Conservation (phyloP, 306 rosid species). For the Astragalus membranaceus region DNA sequence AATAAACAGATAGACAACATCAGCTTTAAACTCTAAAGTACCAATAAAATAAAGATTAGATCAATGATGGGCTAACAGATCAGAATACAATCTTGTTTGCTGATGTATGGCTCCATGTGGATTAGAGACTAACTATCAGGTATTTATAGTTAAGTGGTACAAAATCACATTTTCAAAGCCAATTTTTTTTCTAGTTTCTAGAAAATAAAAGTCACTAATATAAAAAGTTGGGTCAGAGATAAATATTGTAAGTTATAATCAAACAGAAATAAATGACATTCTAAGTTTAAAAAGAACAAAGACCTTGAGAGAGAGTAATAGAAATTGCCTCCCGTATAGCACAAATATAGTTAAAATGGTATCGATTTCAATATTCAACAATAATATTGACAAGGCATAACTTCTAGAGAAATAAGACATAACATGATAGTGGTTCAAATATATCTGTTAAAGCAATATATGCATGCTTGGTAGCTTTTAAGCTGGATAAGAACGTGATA, state of each 20-base stretch:
- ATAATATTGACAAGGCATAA: too few relatives aligned
- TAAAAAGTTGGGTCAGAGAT: not conserved
- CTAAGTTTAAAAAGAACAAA: not conserved
- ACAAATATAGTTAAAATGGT: too few relatives aligned
- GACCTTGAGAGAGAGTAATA: too few relatives aligned
- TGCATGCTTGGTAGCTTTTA: not conserved
- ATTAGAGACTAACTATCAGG: not conserved
- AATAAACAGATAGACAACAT: not conserved
- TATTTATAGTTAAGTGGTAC: not conserved
- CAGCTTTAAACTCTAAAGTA: slow-evolving; percentile 1
- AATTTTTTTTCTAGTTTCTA: not conserved
- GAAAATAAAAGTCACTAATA: too few relatives aligned
- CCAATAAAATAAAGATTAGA: not conserved
- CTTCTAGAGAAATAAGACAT: too few relatives aligned
- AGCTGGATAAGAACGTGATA: not conserved
- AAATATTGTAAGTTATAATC: not conserved
- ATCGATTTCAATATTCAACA: too few relatives aligned
- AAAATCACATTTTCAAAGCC: slow-evolving; percentile 4
- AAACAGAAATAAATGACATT: not conserved
- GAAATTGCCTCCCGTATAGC: too few relatives aligned
- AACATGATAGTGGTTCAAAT: too few relatives aligned
- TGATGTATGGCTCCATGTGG: not conserved
- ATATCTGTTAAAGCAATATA: not conserved
- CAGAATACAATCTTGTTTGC: not conserved
- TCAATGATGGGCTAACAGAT: not conserved